A percentile compares a stretch with the other conserved stretches of the same genome.
Conservation (phyloP, 2,329 filamentous ascomycete species). For the Ascochyta rabiei region DNA sequence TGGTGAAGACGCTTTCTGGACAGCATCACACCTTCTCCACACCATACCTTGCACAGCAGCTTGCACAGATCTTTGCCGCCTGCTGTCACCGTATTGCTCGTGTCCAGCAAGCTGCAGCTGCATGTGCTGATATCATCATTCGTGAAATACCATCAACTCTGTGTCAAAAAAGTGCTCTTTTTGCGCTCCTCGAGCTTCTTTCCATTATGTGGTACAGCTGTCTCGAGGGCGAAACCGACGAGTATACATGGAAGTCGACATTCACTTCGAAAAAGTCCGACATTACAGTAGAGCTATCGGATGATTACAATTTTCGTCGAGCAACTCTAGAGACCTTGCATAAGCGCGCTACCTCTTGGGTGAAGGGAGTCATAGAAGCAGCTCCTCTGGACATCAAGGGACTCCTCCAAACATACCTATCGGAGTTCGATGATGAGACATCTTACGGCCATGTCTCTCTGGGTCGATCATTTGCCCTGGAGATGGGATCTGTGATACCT, state of each 20-base stretch:
- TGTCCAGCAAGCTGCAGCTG: slow-evolving; percentile 84
- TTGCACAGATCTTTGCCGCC: slow-evolving; percentile 81
- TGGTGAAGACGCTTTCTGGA: slow-evolving; percentile 75
- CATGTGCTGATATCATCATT: slow-evolving; percentile 85
- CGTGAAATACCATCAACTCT: slow-evolving; percentile 84
- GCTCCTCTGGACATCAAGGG: slow-evolving; percentile 95
- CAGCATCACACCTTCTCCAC: slow-evolving; percentile 82
- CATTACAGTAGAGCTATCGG: slow-evolving; percentile 87
- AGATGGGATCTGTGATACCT: slow-evolving; percentile 88
- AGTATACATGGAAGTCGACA: slow-evolving; percentile 84
- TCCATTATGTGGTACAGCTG: slow-evolving; percentile 96
- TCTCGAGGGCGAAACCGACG: slow-evolving; percentile 89
- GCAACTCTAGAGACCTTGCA: slow-evolving; percentile 80
- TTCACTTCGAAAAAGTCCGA: slow-evolving; percentile 79
- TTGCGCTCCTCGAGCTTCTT: slow-evolving; percentile 88
- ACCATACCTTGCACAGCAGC: slow-evolving; percentile 85
- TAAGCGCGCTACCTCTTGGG: slow-evolving; percentile 78
- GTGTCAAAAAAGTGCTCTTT: slow-evolving; percentile 87
- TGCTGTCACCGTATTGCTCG: slow-evolving; percentile 94
- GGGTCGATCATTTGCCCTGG: slow-evolving; percentile 89
- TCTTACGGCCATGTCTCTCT: slow-evolving; percentile 90
- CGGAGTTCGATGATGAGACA: slow-evolving; percentile 90
- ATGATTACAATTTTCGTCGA: slow-evolving; percentile 84
- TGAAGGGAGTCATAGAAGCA: slow-evolving; percentile 77
- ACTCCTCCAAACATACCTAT: slow-evolving; percentile 92